Percentiles rank a stretch among this genome's conserved stretches.
Conservation (phyloP, 345 rosid genomes). For the Toxicodendron radicans region DNA sequence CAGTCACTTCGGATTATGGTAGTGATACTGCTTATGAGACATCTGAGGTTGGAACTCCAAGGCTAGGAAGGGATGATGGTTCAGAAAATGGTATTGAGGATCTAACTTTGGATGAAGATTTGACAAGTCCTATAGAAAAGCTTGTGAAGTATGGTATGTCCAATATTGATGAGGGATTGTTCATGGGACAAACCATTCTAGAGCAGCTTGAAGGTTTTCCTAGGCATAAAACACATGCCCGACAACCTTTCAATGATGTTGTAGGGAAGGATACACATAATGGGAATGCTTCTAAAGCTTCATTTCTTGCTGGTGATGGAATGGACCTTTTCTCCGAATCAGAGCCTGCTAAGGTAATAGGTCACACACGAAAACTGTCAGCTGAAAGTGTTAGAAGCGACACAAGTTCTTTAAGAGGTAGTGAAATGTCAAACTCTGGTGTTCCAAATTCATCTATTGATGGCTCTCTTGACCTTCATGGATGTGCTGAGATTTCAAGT, state of each 20-base stretch:
- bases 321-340: slow-evolving; percentile 62
- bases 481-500: slow-evolving; percentile 47
- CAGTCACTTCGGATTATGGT: slow-evolving; percentile 86
- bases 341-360: slow-evolving; percentile 46
- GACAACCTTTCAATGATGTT: slow-evolving; percentile 44
- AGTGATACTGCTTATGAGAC: slow-evolving; percentile 94
- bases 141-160: slow-evolving; percentile 83
- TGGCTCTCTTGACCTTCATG: slow-evolving; percentile 56
- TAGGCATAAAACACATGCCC: slow-evolving; percentile 55
- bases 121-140: slow-evolving; percentile 82
- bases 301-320: slow-evolving; percentile 50
- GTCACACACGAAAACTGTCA: slow-evolving; percentile 69
- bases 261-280: slow-evolving; percentile 44
- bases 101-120: slow-evolving; percentile 67
- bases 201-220: slow-evolving; percentile 92
- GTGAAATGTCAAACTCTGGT: slow-evolving; percentile 65
- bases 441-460: slow-evolving; percentile 58
- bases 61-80: slow-evolving; percentile 58
- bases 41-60: slow-evolving; percentile 88
- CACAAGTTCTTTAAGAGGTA: slow-evolving; percentile 59
- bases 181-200: slow-evolving; percentile 90
- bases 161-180: slow-evolving; percentile 93
- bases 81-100: slow-evolving; percentile 78
- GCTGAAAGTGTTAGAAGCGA: slow-evolving; percentile 74
- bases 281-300: slow-evolving; percentile 57